Base-by-base conservation (phyloP, 179 eudicot genomes). In the Pouteria campechiana region DNA sequence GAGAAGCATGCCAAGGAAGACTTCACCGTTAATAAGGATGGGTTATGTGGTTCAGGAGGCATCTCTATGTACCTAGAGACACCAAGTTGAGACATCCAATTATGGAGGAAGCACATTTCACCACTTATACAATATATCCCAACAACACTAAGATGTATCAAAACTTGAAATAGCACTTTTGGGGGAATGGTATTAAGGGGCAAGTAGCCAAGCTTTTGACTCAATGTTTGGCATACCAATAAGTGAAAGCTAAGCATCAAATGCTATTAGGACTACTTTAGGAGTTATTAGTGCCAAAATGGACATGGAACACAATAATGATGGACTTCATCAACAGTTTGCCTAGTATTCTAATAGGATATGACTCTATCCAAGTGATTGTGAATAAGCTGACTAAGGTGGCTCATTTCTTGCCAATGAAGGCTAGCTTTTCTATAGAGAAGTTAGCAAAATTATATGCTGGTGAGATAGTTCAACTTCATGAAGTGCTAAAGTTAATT, bases 221-320 rank as follows among this genome's bases (percentile, higher is more conserved):
- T 1, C 2, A 4, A 13, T 0, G 35, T 28, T 17, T 27, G 11
- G 30, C 48, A 0, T 44, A 23, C 9, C 36, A 44, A 13, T 15
- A 28, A 8, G 48, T 44, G 28, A 44, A 44, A 9, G 35, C 20
- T 6, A 9, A 44, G 7, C 48, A 44, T 25, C 28, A 32, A 18
- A 7, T 3, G 3, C 25, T 17, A 3, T 11, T 8, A 11, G 10
- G 37, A 17, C n/a, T 46, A 2, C 13, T 30, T 4, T 27, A 46
- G 13, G 9, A 25, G 0, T 14, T 46, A 3, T 6, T 27, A 18
- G 32, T 46, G 11, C 18, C 50, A 2, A 0, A 46, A 18, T 46
- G 47, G 49, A 28, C 28, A 19, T 29, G 49, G 16, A 36, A 44
- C 6, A 12, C 28, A 3, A 8, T 44, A 13, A 44, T 36, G 0